Evolutionary conservation across 2,329 filamentous ascomycete genomes (phyloP), one percentile per base, ranked within the genome.

Genomic region (Aureobasidium sp.): DNA sequence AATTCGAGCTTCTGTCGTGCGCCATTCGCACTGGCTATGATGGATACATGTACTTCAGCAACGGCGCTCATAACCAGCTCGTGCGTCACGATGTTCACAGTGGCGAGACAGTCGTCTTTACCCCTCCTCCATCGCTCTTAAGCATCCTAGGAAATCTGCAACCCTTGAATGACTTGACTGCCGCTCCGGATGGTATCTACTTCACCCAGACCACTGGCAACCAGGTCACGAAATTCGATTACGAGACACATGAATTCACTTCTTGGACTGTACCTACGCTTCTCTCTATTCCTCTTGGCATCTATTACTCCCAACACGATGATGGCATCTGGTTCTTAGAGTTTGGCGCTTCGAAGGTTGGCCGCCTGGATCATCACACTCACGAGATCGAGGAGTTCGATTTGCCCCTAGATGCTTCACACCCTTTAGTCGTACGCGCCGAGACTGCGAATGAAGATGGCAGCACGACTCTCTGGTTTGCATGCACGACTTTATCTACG

Each of bases 41-140:
- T 62, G 67, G 67, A 2, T 67, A 68, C 22, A 45, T 68, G 27
- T 68, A 68, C 54, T 62, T 63, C 7, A 52, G 45, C 33, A 68
- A 67, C 40, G 67, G 67, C 31, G 54, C 68, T 2, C 64, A 67
- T 9, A 69, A 68, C 54, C 66, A 69, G 33, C 64, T 69, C 17
- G 64, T 66, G 7, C 62, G 62, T 17, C 68, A 68, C 47, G 64
- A 66, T 40, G 65, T 65, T 2, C 40, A 27, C 3, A 64, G 62
- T 42, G 57, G 59, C 17, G 31, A 59, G 15, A 65, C 64, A 24
- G 44, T 62, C 4, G 48, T 69, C 44, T 66, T 68, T 22, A 63
- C 66, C n/a, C 63, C 64, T 14, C 67, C 66, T 5, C 53, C 37
- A 8, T 14, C 22, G 15, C 52, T 56, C n/a, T 22, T 63, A 7